Evolutionary conservation across 2,329 filamentous ascomycete genomes (phyloP).

Genomic region (Pseudohalonectria lignicola): DNA sequence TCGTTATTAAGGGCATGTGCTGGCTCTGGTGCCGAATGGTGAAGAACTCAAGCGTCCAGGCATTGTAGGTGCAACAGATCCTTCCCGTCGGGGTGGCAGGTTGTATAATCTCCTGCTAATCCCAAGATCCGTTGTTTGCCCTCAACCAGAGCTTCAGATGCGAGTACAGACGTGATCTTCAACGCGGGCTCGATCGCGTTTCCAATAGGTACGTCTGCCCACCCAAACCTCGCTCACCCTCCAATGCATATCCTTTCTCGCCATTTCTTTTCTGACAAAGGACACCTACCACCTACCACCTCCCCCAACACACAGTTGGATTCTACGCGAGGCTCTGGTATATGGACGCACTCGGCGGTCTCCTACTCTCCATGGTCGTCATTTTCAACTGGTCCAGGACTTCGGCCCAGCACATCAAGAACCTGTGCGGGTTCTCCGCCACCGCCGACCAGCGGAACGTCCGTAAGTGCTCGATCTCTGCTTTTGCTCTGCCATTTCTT

Average conservation of each 20-base stretch:
- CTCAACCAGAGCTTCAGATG: constrained; percentile 16
- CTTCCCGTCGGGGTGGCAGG: no score
- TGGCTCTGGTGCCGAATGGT: constrained; percentile 85
- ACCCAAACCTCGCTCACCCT: neutral
- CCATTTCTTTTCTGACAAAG: neutral
- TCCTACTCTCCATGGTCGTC: constrained; percentile 67
- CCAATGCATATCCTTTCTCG: neutral
- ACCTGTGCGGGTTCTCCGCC: constrained; percentile 68
- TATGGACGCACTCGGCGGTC: constrained; percentile 69
- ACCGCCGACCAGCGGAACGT: constrained; percentile 75
- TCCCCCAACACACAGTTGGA: constrained; percentile 45
- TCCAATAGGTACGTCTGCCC: constrained; percentile 45
- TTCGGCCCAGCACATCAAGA: constrained; percentile 66
- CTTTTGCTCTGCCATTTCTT: neutral
- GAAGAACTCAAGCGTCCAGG: constrained; percentile 77
- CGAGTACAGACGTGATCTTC: constrained; percentile 60
- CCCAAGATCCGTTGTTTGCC: neutral
- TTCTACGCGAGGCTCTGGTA: constrained; percentile 73
- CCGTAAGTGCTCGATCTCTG: constrained; percentile 16
- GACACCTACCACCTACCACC: constrained; percentile 2
- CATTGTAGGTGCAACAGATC: constrained; percentile 38
- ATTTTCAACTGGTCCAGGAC: constrained; percentile 71
- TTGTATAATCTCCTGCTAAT: neutral
- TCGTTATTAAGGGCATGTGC: constrained; percentile 70
- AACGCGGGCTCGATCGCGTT: constrained; percentile 85